phyloP scores from a whole-genome alignment of 2,329 filamentous ascomycete species.

The Zasmidium citrigriseum region DNA sequence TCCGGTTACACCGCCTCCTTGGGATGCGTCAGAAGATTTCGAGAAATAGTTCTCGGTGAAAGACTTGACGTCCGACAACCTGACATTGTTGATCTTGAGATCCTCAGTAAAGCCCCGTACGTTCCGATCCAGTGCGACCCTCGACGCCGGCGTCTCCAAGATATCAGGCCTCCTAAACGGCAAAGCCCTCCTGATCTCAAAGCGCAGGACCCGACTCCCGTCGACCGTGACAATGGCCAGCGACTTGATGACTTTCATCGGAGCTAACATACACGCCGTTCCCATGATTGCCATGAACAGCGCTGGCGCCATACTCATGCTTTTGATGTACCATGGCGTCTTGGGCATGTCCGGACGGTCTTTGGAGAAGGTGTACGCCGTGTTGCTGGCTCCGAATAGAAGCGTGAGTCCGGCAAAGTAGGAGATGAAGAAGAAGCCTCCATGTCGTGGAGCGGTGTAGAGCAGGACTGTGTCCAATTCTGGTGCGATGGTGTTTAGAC shows the following conservation, averaged over 20 bases:
- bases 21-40: constrained; percentile 4
- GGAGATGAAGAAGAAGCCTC: constrained; percentile 23
- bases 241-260: constrained; percentile 24
- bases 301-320: constrained; percentile 9
- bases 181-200: constrained; percentile 18
- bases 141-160: constrained; percentile 8
- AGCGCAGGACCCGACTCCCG: constrained; percentile 11
- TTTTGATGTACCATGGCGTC: constrained; percentile 12
- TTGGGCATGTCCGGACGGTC: constrained; percentile 8
- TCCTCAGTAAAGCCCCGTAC: constrained; percentile 7
- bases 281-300: constrained; percentile 16
- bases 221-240: constrained; percentile 15
- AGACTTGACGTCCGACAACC: constrained; percentile 2
- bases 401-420: constrained; percentile 20
- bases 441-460: constrained; percentile 27
- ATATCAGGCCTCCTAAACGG: constrained; percentile 24
- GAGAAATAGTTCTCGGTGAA: constrained; percentile 19
- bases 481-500: constrained; percentile 8
- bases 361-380: constrained; percentile 19
- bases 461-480: constrained; percentile 21
- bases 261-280: constrained; percentile 23
- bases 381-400: constrained; percentile 17
- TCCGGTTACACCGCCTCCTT: background rate
- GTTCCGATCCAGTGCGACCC: constrained; percentile 16
- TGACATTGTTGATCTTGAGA: constrained; percentile 10